Base-by-base conservation (phyloP, 805 yeast species). In the Kazachstania kunashirensis region DNA sequence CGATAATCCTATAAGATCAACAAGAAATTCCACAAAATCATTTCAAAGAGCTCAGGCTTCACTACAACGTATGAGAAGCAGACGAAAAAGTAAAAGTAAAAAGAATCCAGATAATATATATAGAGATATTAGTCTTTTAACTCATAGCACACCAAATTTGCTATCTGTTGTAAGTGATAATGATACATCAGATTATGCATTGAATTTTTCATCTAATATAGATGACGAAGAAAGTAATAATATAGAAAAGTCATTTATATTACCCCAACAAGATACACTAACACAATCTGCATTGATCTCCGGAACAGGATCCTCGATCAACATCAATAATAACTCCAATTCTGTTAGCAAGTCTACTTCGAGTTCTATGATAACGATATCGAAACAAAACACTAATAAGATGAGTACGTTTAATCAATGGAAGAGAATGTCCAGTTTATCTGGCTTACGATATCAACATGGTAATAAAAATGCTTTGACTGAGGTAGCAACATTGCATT, bases 21-120 rank as follows among this genome's bases (percentile, higher is more conserved):
- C 64, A 25, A 57, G 71, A 42, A 57, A 52, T 29, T 59, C 63
- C 8, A 59, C 65, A 0, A 59, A 77, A 37, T 73, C 81, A 1
- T 62, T 66, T 25, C 82, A 75, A 44, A 61, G 83, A 45, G 83
- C 84, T 0, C 77, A 75, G 47, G 82, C 83, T 0, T 76, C 83
- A 0, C 49, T 77, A 14, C 65, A 71, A 38, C 61, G 84, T 53
- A 77, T 77, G 68, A 65, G 70, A 40, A 71, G 73, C 29, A 63
- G 83, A 40, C 59, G 83, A 37, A 69, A 69, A 52, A 70, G 75
- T 41, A 73, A 69, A 46, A 63, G 65, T 41, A 67, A 50, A 42
- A 52, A 62, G 18, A 58, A 60, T 25, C 53, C 53, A 13, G 46
- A 54, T 20, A 59, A 51, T 20, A 15, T 45, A 1, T 46, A 48